These are phyloP conservation scores for Mediolabrus comicus DNA, from an alignment of 108 stramenopile species.

Conservation along the genomic window DNA sequence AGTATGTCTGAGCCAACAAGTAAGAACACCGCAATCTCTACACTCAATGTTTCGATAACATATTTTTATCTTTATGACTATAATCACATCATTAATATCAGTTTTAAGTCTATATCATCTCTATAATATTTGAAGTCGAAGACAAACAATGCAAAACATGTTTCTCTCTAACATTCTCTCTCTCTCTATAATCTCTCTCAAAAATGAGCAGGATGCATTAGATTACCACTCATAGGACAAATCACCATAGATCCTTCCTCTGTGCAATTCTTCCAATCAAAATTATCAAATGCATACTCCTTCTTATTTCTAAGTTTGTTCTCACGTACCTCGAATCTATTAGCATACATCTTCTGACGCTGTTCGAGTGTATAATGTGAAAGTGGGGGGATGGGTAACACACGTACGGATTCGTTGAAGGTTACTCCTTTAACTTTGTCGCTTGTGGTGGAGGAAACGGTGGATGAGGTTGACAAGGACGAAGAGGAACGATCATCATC, in stretches of 20 bases:
- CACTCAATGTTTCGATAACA: no score
- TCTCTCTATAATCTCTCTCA: background rate
- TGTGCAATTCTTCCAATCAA: conserved; percentile 50
- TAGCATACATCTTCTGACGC: conserved; percentile 30
- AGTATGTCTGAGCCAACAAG: no score
- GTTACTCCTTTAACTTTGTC: conserved; percentile 24
- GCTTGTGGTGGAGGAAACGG: background rate
- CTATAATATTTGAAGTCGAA: background rate
- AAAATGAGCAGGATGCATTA: conserved; percentile 42
- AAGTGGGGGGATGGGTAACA: conserved; percentile 28
- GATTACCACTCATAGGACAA: conserved; percentile 19
- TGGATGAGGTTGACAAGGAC: background rate
- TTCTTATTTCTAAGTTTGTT: conserved; percentile 48
- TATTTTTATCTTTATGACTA: background rate
- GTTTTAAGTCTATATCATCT: background rate
- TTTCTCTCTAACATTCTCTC: background rate
- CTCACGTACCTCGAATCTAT: conserved; percentile 32
- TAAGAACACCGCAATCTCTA: no score
- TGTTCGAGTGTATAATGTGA: conserved; percentile 23
- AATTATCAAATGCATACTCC: conserved; percentile 38
- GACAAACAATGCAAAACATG: no score
- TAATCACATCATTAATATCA: background rate
- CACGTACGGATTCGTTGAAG: conserved; percentile 35
- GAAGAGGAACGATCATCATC: background rate
- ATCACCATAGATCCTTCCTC: conserved; percentile 45